Base-by-base conservation (phyloP, 2,329 filamentous ascomycete genomes). In the Xylariaceae sp. region DNA sequence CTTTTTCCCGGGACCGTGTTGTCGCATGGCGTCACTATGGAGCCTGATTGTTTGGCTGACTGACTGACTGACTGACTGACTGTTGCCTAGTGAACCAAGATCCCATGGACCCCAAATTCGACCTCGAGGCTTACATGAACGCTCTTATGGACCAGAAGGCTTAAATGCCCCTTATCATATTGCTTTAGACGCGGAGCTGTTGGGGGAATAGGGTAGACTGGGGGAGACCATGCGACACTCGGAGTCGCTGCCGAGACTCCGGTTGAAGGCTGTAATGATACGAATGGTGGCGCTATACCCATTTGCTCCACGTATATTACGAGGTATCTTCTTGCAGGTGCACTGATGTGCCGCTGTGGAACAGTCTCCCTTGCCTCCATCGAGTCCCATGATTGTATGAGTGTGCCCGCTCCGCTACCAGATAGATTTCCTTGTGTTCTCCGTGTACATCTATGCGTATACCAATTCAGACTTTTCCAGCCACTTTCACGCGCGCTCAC, bases 61-160 rank as follows among this genome's bases (percentile, higher is more conserved):
- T 5, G 23, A 30, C 5, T 30, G 23, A 23, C 23, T 23, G 23
- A 30, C 23, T 30, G 15, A 56, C 65, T 70, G 17, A 67, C 62
- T 15, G 13, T 34, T 15, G n/a, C 49, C 11, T 61, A 90, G 87
- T 87, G 66, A 83, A 88, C 75, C 81, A 85, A 73, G 88, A 97
- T 78, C 88, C 88, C 62, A 85, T 88, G 73, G 86, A 94, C 79
- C 86, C 92, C 73, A 90, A 92, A 73, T 97, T 97, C 79, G 92
- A 99, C 75, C 82, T 97, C 69, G 93, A 97, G 81, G 87, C 89
- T 69, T 90, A 85, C 76, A 78, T 96, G 75, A 83, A 85, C 71
- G 81, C 84, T 69, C 77, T 91, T 69, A 69, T 76, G 66, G 76
- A 79, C 73, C 74, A 82, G 72, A 82, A 76, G 71, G 74, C 80